Base-by-base conservation (phyloP, 768 basidiomycete species). In the Tephrocybe sp. region DNA sequence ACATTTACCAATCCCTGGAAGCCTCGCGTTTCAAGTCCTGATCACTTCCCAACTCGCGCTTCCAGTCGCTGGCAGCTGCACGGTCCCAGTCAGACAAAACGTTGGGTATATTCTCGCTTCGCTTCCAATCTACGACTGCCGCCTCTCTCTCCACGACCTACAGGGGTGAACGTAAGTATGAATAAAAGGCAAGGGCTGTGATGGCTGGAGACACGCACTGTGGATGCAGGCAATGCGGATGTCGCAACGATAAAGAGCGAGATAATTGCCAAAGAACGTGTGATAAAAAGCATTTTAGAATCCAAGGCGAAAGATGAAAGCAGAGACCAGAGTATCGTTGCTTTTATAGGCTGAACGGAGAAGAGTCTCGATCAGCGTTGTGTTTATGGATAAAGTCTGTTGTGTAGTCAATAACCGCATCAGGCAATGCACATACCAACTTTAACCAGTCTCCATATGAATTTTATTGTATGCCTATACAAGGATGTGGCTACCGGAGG, bases 161-260 rank as follows among this genome's bases (percentile, higher is more conserved):
- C 30, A 41, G 19, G 16, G 41, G 13, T 7, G 9, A 26, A 26
- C 16, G 14, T 35, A 11, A 40, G 13, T 16, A 26, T 7, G 32
- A 26, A n/a, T n/a, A 8, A 39, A 6, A 1, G 4, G 12, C 7
- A 7, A 42, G 12, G 11, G 6, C 20, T 11, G 11, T 11, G 19
- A 53, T 33, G 33, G 6, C 13, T 6, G 17, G 20, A 7, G n/a
- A 42, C 38, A 38, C 48, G 45, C 34, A 68, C 70, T 49, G 33
- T 31, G 31, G 44, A 22, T 57, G 75, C 72, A 51, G 76, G 74
- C 43, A 69, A 58, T 55, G 73, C 68, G 52, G 66, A 64, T 52
- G 62, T 67, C 48, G 65, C 62, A 39, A 64, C 56, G 26, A 68
- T 56, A 49, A 72, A 58, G 53, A 71, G 54, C 52, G 66, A 65